These are phyloP conservation scores for Syzygium grande DNA, from an alignment of 345 rosid species.

Conservation along the genomic window DNA sequence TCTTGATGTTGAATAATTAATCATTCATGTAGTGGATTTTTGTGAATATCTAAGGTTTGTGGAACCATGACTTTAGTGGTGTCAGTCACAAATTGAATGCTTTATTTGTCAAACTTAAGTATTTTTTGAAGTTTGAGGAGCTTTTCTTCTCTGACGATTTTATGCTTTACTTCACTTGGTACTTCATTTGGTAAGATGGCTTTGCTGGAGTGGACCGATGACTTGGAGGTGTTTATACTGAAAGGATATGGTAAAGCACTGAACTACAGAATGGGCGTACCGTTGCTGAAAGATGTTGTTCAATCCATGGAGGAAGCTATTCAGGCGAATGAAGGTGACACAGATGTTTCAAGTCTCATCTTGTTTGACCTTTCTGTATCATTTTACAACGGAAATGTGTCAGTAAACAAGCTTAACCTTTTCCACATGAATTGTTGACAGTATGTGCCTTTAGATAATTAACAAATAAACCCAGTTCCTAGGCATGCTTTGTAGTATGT, in stretches of 20 bases:
- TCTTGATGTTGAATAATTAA: neutral
- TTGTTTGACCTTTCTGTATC: neutral
- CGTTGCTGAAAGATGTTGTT: slow-evolving; percentile 74
- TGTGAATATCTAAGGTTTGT: neutral
- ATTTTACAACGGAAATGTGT: neutral
- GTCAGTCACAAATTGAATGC: neutral
- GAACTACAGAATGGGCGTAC: slow-evolving; percentile 87
- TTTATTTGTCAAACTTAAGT: neutral
- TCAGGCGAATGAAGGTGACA: slow-evolving; percentile 63
- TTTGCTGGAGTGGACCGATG: slow-evolving; percentile 97
- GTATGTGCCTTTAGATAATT: neutral
- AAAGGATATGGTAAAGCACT: slow-evolving; percentile 85
- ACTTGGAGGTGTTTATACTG: slow-evolving; percentile 64
- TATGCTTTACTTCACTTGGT: neutral
- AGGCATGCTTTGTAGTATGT: neutral
- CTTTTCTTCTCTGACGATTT: slow-evolving; percentile 3
- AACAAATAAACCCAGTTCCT: neutral
- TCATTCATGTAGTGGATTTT: neutral
- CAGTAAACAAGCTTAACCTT: neutral
- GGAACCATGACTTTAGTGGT: neutral
- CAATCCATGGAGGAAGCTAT: slow-evolving; percentile 90
- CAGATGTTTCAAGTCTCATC: neutral
- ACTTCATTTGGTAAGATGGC: slow-evolving; percentile 40
- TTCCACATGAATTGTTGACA: neutral
- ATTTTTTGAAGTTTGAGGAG: neutral